phyloP scores from a whole-genome alignment of 805 yeast genomes.

The Kodamaea jinghongensis region DNA sequence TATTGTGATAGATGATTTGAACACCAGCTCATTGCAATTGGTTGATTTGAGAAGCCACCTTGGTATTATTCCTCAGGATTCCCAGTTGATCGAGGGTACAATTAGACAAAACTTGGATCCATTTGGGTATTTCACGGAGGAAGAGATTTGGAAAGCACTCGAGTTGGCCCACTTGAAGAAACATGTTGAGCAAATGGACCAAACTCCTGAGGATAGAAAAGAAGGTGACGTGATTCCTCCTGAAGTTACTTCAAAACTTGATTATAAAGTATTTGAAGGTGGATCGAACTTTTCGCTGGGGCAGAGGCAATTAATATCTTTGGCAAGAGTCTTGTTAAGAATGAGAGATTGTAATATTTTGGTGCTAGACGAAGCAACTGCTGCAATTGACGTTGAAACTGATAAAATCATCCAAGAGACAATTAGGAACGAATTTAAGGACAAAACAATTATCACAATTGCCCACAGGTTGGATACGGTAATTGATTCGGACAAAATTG shows the following conservation, averaged over 20 bases:
- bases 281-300: constrained; percentile 87
- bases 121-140: constrained; percentile 21
- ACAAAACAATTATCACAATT: constrained; percentile 81
- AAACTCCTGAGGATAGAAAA: constrained; percentile 2
- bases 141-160: constrained; percentile 21
- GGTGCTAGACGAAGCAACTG: constrained; percentile 38
- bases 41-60: constrained; percentile 22
- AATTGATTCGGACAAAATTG: constrained; percentile 76
- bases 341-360: constrained; percentile 23
- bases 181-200: constrained; percentile 13
- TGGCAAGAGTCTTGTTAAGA: constrained; percentile 74
- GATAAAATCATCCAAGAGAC: constrained; percentile 80
- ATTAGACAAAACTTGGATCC: constrained; percentile 27
- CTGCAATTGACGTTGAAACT: constrained; percentile 88
- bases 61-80: constrained; percentile 27
- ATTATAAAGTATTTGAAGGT: constrained; percentile 53
- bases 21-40: constrained; percentile 15
- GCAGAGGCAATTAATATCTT: constrained; percentile 81
- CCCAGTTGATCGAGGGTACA: constrained; percentile 25
- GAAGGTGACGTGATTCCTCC: constrained; percentile 1
- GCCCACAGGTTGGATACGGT: constrained; percentile 90
- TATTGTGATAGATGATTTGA: constrained; percentile 19
- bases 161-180: constrained; percentile 20
- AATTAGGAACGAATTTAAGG: constrained; percentile 66
- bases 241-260: constrained; percentile 16